Evolutionary conservation across 2,329 filamentous ascomycete species (phyloP).

Genomic region (Aspergillus terreus): DNA sequence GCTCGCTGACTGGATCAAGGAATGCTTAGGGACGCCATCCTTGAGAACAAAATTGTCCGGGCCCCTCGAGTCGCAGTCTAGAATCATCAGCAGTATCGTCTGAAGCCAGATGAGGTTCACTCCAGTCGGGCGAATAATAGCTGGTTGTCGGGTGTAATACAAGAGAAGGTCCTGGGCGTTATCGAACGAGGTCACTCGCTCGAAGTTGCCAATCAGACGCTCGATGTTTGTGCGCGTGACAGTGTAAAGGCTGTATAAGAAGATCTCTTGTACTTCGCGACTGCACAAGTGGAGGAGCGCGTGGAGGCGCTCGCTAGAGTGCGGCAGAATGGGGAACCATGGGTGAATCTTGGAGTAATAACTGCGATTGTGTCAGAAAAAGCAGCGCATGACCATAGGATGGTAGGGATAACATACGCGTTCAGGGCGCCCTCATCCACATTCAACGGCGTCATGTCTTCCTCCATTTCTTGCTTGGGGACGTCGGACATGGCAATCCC

Average conservation of each 20-base stretch:
- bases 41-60: slow-evolving; percentile 41
- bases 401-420: slow-evolving; percentile 26
- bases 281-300: slow-evolving; percentile 37
- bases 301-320: slow-evolving; percentile 35
- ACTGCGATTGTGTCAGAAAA: slow-evolving; percentile 22
- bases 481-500: slow-evolving; percentile 31
- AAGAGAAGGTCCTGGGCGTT: slow-evolving; percentile 39
- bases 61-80: slow-evolving; percentile 41
- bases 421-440: slow-evolving; percentile 40
- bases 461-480: slow-evolving; percentile 28
- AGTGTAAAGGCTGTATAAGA: slow-evolving; percentile 38
- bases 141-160: slow-evolving; percentile 36
- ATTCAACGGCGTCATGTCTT: slow-evolving; percentile 32
- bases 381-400: not conserved
- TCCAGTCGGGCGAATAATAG: slow-evolving; percentile 29
- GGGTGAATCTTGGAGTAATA: slow-evolving; percentile 42
- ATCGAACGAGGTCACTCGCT: slow-evolving; percentile 35
- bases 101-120: slow-evolving; percentile 42
- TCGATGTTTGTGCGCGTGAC: slow-evolving; percentile 36
- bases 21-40: slow-evolving; percentile 38
- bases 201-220: slow-evolving; percentile 31
- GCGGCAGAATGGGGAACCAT: slow-evolving; percentile 39
- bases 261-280: slow-evolving; percentile 39
- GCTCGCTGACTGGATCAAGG: slow-evolving; percentile 37
- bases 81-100: slow-evolving; percentile 38